A percentile compares a stretch with the other conserved stretches of the same genome.
phyloP scores from a whole-genome alignment of 1,284 basidiomycete species.

The Ganoderma resinaceum region DNA sequence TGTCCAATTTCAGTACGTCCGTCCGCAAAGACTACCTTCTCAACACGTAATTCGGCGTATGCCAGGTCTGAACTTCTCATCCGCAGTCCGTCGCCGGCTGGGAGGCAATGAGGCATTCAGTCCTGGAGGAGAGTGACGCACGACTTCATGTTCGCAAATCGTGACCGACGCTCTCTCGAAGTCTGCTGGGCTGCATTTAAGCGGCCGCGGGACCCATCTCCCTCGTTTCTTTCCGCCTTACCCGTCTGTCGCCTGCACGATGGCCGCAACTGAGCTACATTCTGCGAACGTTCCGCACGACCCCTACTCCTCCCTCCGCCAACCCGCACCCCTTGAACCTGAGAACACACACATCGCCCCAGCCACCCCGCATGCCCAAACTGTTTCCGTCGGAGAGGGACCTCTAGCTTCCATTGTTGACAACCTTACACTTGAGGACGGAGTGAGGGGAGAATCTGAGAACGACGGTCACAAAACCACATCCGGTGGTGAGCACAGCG shows the following conservation, averaged over 20 bases:
- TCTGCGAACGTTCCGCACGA: neutral
- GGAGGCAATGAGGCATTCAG: neutral
- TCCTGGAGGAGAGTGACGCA: neutral
- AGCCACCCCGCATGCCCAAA: neutral
- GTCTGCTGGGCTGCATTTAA: neutral
- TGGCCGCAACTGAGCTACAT: neutral
- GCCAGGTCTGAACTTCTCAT: neutral
- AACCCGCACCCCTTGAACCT: neutral
- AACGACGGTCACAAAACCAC: neutral
- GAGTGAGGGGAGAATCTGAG: neutral
- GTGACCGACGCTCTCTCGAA: neutral
- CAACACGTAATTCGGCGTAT: neutral
- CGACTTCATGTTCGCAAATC: neutral
- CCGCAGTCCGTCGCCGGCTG: neutral
- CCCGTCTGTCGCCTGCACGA: neutral
- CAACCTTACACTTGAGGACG: slow-evolving; percentile 25
- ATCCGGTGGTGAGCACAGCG: neutral
- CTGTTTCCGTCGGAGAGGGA: slow-evolving; percentile 3
- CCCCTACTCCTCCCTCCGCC: neutral
- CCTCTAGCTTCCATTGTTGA: slow-evolving; percentile 26
- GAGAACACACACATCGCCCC: neutral
- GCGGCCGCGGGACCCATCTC: neutral
- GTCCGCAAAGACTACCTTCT: neutral
- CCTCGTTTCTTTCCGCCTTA: neutral
- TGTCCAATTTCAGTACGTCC: neutral